phyloP scores from a whole-genome alignment of 306 rosid species.

The Pyrus pyrifolia region DNA sequence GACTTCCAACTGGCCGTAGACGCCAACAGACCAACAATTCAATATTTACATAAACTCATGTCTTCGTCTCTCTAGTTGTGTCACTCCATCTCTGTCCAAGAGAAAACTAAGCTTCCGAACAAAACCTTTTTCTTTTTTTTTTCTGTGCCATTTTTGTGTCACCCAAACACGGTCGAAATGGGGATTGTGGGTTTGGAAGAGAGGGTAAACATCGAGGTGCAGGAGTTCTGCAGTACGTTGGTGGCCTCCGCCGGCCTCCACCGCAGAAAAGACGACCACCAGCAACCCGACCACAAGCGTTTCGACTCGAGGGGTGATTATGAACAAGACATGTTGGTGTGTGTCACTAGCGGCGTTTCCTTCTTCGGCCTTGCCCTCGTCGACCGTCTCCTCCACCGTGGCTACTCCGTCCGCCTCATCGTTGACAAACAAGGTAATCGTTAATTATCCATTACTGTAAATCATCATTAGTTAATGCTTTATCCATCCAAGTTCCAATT shows the following conservation, averaged over 20 bases:
- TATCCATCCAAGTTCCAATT: no score
- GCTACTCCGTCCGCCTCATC: slow-evolving; percentile 69
- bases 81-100: background rate
- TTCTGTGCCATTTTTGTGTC: background rate
- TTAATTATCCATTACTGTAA: background rate
- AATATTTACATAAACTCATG: no score
- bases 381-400: slow-evolving; percentile 51
- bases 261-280: slow-evolving; percentile 40
- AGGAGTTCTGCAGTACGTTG: slow-evolving; percentile 38
- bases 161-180: slow-evolving; percentile 19
- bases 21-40: no score
- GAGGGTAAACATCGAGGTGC: slow-evolving; percentile 28
- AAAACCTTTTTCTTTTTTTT: background rate
- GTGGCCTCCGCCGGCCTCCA: slow-evolving; percentile 37
- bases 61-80: no score
- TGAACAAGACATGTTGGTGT: slow-evolving; percentile 32
- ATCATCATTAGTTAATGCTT: background rate
- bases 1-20: background rate
- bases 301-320: slow-evolving; percentile 8
- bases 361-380: slow-evolving; percentile 68
- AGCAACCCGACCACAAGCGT: slow-evolving; percentile 10
- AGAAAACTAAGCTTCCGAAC: background rate
- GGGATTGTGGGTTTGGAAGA: slow-evolving; percentile 51
- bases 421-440: slow-evolving; percentile 48
- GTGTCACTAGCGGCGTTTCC: slow-evolving; percentile 86